Conservation (phyloP, 1,139 yeast species). For the Pichia sp. region DNA sequence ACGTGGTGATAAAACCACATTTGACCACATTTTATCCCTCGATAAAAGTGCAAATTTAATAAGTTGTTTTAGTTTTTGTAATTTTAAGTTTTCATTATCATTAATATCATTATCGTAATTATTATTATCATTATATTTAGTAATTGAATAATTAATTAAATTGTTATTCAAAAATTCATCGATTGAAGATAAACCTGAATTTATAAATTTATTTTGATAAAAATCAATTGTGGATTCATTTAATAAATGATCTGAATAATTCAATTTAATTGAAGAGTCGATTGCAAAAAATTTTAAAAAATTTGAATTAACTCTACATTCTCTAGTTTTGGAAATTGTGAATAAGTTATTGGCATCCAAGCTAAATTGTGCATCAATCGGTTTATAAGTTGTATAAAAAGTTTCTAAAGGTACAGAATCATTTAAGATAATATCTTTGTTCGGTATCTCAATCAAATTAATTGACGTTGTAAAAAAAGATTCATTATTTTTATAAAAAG, state of each 20-base stretch:
- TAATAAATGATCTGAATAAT: conserved; percentile 23
- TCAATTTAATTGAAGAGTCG: conserved; percentile 35
- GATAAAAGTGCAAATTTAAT: conserved; percentile 29
- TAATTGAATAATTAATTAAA: neutral
- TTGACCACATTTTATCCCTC: conserved; percentile 45
- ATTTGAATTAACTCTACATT: conserved; percentile 41
- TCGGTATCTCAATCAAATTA: too few species aligned
- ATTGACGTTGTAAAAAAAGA: too few species aligned
- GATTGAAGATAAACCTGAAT: conserved; percentile 12
- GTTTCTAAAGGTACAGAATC: conserved; percentile 14
- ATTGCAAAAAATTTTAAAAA: conserved; percentile 45
- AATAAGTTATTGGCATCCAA: neutral
- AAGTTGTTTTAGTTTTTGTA: neutral
- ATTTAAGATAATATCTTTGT: neutral
- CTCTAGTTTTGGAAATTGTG: conserved; percentile 32
- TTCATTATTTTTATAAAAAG: too few species aligned
- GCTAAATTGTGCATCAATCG: neutral
- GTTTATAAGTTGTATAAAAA: conserved; percentile 6
- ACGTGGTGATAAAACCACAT: conserved; percentile 44
- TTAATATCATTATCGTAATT: too few species aligned
- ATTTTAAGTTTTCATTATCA: too few species aligned
- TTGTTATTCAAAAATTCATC: neutral
- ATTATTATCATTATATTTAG: neutral
- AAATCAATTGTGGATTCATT: conserved; percentile 30
- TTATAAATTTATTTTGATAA: conserved; percentile 25